Percentiles rank a stretch among this genome's conserved stretches.
Conservation (phyloP, 495 filamentous ascomycete species). For the Penicillium bialowiezense region DNA sequence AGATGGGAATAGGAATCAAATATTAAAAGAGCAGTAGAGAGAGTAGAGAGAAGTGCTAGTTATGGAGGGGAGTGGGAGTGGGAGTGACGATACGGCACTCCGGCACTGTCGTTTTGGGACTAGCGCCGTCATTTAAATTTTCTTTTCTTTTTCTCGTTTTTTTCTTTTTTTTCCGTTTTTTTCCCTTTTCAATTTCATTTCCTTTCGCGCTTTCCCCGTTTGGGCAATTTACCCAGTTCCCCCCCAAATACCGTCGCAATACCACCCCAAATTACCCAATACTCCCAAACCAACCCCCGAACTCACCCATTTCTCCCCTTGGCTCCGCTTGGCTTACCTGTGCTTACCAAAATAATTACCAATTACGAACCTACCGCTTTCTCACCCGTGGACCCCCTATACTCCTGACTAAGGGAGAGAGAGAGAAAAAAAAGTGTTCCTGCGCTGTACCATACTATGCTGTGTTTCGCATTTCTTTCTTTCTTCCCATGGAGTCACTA, state of each 20-base stretch:
- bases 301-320: no score
- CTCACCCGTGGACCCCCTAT: neutral
- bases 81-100: constrained; percentile 25
- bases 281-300: no score
- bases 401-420: neutral
- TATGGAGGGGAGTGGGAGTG: constrained; percentile 7
- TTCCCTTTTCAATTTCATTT: constrained; percentile 1
- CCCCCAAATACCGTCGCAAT: neutral
- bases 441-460: constrained; percentile 4
- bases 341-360: no score
- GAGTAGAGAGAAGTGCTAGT: constrained; percentile 8
- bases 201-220: constrained; percentile 1
- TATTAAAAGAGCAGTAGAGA: constrained; percentile 12
- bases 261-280: no score
- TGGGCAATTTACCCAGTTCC: neutral
- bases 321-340: no score
- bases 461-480: constrained; percentile 1
- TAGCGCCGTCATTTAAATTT: constrained; percentile 16
- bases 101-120: constrained; percentile 25
- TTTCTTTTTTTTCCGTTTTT: constrained; percentile 3
- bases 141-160: constrained; percentile 7
- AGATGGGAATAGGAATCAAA: constrained; percentile 7
- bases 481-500: neutral
- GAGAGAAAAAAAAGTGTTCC: constrained; percentile 7
- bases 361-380: no score